Base-by-base conservation (phyloP, 352 stramenopile genomes). In the Phytophthora crassamura region DNA sequence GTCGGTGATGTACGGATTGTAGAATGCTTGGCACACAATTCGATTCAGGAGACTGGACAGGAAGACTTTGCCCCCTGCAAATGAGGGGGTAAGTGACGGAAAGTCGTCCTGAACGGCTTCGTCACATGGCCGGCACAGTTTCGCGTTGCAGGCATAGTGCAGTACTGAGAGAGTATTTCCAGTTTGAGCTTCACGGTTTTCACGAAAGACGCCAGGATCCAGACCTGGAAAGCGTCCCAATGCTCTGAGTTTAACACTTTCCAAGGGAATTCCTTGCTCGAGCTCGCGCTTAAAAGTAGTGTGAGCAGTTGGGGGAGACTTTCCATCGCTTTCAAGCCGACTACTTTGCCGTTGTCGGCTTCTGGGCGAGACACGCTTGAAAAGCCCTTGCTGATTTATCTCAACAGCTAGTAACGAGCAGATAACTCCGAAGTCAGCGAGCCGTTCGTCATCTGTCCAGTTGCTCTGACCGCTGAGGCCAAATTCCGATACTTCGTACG, bases 1-100 rank as follows among this genome's bases (percentile, higher is more conserved):
- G 28, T 91, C 81, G 5, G 76, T 86, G 30, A 91, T 86, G 58
- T 91, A 93, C 10, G 84, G 84, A 20, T 93, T 93, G 65, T 86
- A 93, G 45, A 93, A 93, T n/a, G 78, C 75, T 45, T 93, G 84
- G 40, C 82, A 93, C 10, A 90, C 56, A 43, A 90, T 78, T 16
- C 81, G 75, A 62, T 93, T 84, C 12, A 93, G 52, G 9, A 87
- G 62, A 35, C 69, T 88, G 0, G 64, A 80, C 7, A 93, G 34
- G 39, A 93, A 77, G 16, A 91, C 69, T 11, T 70, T 76, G 12
- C 84, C 82, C 3, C 75, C 66, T 7, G 84, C 84, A 46, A 86
- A 90, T 2, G 79, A 72, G 9, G 80, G 80, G 0, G 82, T 67
- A 2, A 93, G 65, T 39, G 70, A 89, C 20, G 84, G 79, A 30